Evolutionary conservation across 2,329 filamentous ascomycete species (phyloP).

Genomic region (Grosmannia clavigera): DNA sequence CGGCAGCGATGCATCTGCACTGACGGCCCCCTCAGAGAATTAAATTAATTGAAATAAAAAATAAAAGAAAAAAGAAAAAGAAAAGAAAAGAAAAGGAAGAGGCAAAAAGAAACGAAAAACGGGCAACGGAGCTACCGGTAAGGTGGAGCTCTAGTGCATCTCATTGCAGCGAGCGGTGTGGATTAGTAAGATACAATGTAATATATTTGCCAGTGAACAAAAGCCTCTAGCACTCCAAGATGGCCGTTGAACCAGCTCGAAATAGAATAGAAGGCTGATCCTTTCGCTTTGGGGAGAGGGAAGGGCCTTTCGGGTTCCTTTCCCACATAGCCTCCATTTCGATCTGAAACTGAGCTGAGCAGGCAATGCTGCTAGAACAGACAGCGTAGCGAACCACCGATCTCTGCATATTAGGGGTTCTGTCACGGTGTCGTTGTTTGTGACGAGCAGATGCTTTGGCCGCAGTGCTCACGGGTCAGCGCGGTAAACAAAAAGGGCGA

Average conservation of each 20-base stretch:
- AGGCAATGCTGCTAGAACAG: background rate
- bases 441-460: background rate
- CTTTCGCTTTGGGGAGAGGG: background rate
- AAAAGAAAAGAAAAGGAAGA: too few relatives aligned
- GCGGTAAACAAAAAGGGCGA: background rate
- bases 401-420: background rate
- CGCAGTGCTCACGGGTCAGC: background rate
- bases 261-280: background rate
- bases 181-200: background rate
- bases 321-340: background rate
- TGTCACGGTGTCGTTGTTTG: background rate
- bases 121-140: background rate
- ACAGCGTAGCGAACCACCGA: background rate
- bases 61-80: too few relatives aligned
- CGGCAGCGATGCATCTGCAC: background rate
- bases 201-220: too few relatives aligned
- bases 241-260: background rate
- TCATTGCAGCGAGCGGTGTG: background rate
- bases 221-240: background rate
- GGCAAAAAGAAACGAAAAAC: too few relatives aligned
- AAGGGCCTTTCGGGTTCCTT: background rate
- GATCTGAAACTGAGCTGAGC: background rate
- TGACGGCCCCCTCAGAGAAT: background rate
- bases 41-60: too few relatives aligned
- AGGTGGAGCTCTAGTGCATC: background rate